Base-by-base conservation (phyloP, 2,329 filamentous ascomycete genomes). In the Botrytis deweyae region DNA sequence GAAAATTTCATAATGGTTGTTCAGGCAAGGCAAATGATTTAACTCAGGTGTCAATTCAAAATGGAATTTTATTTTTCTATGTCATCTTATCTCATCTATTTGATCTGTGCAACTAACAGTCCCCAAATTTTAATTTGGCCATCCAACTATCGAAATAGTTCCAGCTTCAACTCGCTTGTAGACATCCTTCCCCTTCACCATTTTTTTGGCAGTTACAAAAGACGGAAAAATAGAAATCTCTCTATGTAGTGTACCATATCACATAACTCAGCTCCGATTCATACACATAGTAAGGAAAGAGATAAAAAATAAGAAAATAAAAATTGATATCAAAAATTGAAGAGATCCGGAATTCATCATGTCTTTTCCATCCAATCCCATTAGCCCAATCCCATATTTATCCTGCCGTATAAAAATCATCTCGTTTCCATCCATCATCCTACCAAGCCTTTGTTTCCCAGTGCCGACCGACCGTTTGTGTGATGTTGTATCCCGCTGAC, bases 351-450 rank as follows among this genome's bases (percentile, higher is more conserved):
- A 42, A 68, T 58, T 42, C 18, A 58, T 58, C n/a, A 12, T 58
- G 44, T 42, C 22, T 4, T 25, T 59, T 38, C 67, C 25, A 62
- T 68, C 36, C 36, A 36, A 58, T 68, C 25, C 66, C 49, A 68
- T n/a, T 33, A 58, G 49, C 66, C 66, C 66, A 68, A 25, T n/a
- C 25, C 66, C 49, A 68, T 42, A 58, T 68, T 58, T 58, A 58
- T n/a, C 36, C 5, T 68, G 49, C 16, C 36, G 49, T 68, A 22
- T 25, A 55, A 55, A 40, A 40, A 9, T 42, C 25, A 40, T 67
- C 52, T 67, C 33, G 25, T 55, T 55, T 33, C 12, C 49, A 40
- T 38, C 46, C 66, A 58, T 68, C 16, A 58, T 63, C 36, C 25
- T 63, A 63, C 61, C 52, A 46, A 70, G 29, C 12, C 42, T 40